Base-by-base conservation (phyloP, 306 rosid genomes). In the Morella rubra region DNA sequence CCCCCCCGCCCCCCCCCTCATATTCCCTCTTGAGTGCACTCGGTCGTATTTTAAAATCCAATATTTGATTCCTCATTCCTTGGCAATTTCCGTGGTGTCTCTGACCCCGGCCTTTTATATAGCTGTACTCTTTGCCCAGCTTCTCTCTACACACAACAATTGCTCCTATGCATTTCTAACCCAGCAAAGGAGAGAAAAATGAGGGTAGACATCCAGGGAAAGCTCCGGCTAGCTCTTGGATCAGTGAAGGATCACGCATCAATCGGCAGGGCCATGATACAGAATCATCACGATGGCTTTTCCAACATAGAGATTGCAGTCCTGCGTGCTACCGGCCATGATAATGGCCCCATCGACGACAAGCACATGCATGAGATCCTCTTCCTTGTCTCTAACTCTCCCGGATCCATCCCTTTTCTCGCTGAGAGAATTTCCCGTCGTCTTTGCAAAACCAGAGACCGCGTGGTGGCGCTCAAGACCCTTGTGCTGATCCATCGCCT, bases 361-460 rank as follows among this genome's bases (percentile, higher is more conserved):
- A 86, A 74, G 74, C 76, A 82, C 85, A 86, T 88, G 87, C 90
- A 88, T 73, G 92, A 86, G 78, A 88, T 88, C 69, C 92, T 88
- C 53, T 88, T 88, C 79, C 82, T 82, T 7, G 92, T 88, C 32
- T 88, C 87, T 12, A 84, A 88, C 80, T 86, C 86, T 1, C 81
- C 82, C 6, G 86, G 84, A 1, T 88, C 92, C 13, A 82, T 88
- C 41, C 88, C 90, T 54, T 88, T 88, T 62, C 87, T 86, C 0
- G 90, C 90, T 1, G 90, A 88, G n/a, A 71, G 74, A 41, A 78
- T 88, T 73, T 88, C 92, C 0, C 76, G 88, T 56, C 90, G 92
- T 5, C 72, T 88, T 32, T 50, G 75, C 75, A 88, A 88, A 45
- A 86, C 90, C 14, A 86, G 83, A 68, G 87, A 88, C 71, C 80